These are phyloP conservation scores for Ophioceras dolichostomum DNA, from an alignment of 2,329 filamentous ascomycete species.

Conservation along the genomic window DNA sequence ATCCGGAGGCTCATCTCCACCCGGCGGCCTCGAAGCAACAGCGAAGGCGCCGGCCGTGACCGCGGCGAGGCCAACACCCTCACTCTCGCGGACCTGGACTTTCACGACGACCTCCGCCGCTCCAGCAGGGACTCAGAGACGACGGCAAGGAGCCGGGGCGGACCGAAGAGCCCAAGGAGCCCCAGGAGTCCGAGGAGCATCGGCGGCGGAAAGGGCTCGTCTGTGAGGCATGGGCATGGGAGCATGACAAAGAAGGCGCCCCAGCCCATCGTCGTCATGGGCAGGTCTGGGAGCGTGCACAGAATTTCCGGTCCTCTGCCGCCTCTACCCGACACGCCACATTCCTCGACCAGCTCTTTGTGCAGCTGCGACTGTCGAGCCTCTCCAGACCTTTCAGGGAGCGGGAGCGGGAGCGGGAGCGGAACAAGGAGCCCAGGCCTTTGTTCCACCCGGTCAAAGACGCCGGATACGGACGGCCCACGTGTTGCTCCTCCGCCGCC, in stretches of 20 bases:
- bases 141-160: not conserved
- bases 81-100: not conserved
- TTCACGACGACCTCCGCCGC: not conserved
- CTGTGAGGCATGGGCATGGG: too few relatives aligned
- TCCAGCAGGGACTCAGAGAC: not conserved
- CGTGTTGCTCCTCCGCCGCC: too few relatives aligned
- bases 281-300: slow-evolving; percentile 24
- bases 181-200: slow-evolving; percentile 10
- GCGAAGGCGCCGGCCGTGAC: not conserved
- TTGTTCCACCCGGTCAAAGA: slow-evolving; percentile 6
- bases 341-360: slow-evolving; percentile 32
- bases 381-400: slow-evolving; percentile 8
- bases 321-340: slow-evolving; percentile 18
- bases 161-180: slow-evolving; percentile 3
- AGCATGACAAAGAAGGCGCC: slow-evolving; percentile 14
- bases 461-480: too few relatives aligned
- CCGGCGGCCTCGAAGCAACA: slow-evolving; percentile 10
- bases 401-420: slow-evolving; percentile 6
- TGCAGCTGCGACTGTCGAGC: slow-evolving; percentile 24
- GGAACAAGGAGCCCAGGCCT: slow-evolving; percentile 9
- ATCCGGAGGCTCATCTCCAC: slow-evolving; percentile 30
- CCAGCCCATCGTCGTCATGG: slow-evolving; percentile 24
- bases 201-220: too few relatives aligned
- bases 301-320: slow-evolving; percentile 24
- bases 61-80: not conserved